Percentiles rank a stretch among this genome's conserved stretches.
Conservation (phyloP, 2,329 filamentous ascomycete species). For the Scleromitrula shiraiana region DNA sequence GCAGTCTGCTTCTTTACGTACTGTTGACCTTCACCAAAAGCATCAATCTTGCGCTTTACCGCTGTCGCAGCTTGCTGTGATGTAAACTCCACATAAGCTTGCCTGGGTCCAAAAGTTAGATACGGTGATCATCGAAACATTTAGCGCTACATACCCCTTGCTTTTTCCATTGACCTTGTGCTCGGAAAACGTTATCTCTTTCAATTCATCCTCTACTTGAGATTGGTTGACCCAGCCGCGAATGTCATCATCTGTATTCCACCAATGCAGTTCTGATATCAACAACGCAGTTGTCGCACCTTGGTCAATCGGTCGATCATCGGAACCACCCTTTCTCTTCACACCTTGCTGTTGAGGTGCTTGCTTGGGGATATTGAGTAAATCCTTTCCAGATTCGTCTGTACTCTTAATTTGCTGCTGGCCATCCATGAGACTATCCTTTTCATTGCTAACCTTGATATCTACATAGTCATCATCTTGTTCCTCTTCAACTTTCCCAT, state of each 20-base stretch:
- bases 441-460: slow-evolving; percentile 34
- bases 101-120: slow-evolving; percentile 30
- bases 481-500: slow-evolving; percentile 29
- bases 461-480: slow-evolving; percentile 35
- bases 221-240: slow-evolving; percentile 76
- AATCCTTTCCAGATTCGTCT: slow-evolving; percentile 30
- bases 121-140: not conserved
- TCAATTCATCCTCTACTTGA: slow-evolving; percentile 75
- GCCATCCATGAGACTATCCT: slow-evolving; percentile 25
- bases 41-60: slow-evolving; percentile 73
- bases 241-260: slow-evolving; percentile 92
- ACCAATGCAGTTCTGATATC: slow-evolving; percentile 90
- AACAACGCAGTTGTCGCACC: slow-evolving; percentile 64
- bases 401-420: slow-evolving; percentile 38
- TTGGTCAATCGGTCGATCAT: slow-evolving; percentile 50
- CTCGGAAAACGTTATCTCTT: slow-evolving; percentile 93
- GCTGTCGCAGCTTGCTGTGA: slow-evolving; percentile 80
- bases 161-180: slow-evolving; percentile 99
- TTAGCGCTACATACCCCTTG: slow-evolving; percentile 65
- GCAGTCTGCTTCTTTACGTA: slow-evolving; percentile 59
- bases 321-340: slow-evolving; percentile 53
- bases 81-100: slow-evolving; percentile 78
- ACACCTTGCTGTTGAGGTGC: slow-evolving; percentile 44
- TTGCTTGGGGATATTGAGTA: slow-evolving; percentile 30
- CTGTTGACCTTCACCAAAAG: slow-evolving; percentile 43